A percentile compares a stretch with the other conserved stretches of the same genome.
Conservation (phyloP, 1,284 basidiomycete species). For the Bondarzewia mesenterica region DNA sequence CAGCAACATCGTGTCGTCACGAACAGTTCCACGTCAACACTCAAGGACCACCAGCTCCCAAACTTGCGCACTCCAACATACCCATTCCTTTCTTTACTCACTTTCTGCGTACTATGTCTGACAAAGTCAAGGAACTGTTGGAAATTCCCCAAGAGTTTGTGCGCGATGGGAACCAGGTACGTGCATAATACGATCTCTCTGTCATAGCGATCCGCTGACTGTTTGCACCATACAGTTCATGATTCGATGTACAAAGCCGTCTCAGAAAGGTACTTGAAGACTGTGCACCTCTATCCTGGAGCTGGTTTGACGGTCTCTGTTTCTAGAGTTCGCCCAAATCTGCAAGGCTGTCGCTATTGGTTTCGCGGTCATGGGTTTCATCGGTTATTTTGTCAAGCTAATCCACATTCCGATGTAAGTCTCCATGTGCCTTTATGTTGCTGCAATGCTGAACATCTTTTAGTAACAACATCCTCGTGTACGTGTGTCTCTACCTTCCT, state of each 20-base stretch:
- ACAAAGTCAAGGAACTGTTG: conserved; percentile 85
- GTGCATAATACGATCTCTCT: not conserved
- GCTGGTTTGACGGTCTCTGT: conserved; percentile 3
- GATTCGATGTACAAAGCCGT: conserved; percentile 96
- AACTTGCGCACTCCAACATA: not conserved
- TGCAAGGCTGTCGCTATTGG: conserved; percentile 91
- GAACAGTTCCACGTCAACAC: not conserved
- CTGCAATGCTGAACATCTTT: conserved; percentile 12
- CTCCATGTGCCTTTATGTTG: conserved; percentile 1
- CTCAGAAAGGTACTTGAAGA: conserved; percentile 70
- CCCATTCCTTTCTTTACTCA: conserved; percentile 3
- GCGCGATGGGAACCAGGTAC: conserved; percentile 88
- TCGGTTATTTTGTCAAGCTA: conserved; percentile 92
- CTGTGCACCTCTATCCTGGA: conserved; percentile 5
- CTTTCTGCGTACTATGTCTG: conserved; percentile 55
- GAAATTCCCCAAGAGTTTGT: conserved; percentile 91
- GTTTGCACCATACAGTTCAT: conserved; percentile 77
- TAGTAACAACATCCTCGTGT: conserved; percentile 95
- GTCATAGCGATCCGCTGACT: not conserved
- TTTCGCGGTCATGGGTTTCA: conserved; percentile 97
- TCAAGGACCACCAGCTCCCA: not conserved
- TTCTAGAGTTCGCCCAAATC: conserved; percentile 85
- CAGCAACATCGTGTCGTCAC: not conserved
- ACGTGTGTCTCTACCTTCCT: conserved; percentile 38
- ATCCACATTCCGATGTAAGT: conserved; percentile 94